A percentile compares a stretch with the other conserved stretches of the same genome.
Evolutionary conservation across 805 yeast species (phyloP).

Genomic region (Candida nitratophila): DNA sequence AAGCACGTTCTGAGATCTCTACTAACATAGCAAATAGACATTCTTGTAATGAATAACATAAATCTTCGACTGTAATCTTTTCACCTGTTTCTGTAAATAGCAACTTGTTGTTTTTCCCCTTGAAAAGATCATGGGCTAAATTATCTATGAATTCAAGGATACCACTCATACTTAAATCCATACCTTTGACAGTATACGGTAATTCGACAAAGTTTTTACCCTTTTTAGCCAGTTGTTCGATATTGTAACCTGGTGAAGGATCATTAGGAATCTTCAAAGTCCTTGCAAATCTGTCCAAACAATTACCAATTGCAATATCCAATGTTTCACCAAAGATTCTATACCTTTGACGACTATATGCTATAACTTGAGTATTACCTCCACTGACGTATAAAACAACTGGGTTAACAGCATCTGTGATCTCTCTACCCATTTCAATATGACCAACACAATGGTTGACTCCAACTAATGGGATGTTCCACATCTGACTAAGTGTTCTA

Average conservation of each 20-base stretch:
- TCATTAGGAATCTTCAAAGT: constrained; percentile 81
- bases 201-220: constrained; percentile 59
- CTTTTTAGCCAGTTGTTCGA: constrained; percentile 85
- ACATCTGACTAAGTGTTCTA: constrained; percentile 69
- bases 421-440: constrained; percentile 98
- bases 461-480: constrained; percentile 83
- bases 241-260: constrained; percentile 97
- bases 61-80: constrained; percentile 69
- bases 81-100: constrained; percentile 38
- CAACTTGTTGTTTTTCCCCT: constrained; percentile 33
- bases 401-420: constrained; percentile 96
- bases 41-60: constrained; percentile 91
- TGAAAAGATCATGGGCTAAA: constrained; percentile 66
- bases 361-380: constrained; percentile 97
- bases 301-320: constrained; percentile 96
- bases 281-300: constrained; percentile 93
- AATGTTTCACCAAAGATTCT: constrained; percentile 98
- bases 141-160: constrained; percentile 79
- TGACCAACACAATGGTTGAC: constrained; percentile 98
- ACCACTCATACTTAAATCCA: constrained; percentile 97
- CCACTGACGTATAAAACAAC: constrained; percentile 97
- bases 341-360: constrained; percentile 88
- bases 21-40: constrained; percentile 92
- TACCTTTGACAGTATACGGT: constrained; percentile 97
- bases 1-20: constrained; percentile 95